Evolutionary conservation across 1,139 yeast species (phyloP), one percentile per base, ranked within the genome.

Genomic region (Debaryomycetaceae sp.): DNA sequence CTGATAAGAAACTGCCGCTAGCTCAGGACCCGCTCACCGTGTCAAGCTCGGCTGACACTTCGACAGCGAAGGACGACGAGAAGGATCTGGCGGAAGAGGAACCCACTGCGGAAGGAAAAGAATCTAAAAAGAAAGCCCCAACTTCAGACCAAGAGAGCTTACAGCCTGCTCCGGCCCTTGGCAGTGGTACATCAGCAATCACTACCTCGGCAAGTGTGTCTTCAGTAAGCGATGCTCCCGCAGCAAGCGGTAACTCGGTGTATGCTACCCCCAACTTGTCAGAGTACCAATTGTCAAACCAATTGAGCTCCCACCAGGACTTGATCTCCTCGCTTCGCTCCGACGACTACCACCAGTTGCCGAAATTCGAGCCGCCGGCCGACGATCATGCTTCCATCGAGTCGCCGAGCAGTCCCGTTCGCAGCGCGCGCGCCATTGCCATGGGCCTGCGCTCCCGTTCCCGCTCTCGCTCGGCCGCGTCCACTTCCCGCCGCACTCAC

Each of bases 211-310:
- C 14, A 14, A 18, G 20, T 10, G 8, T 6, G 6, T 6, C 20
- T 7, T 7, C 8, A 7, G 20, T 7, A 6, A 7, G 8, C 20
- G 20, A 10, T 7, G 20, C 6, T 6, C 20, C 20, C 6, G 6
- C 10, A 18, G 6, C 20, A 7, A n/a, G n/a, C n/a, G n/a, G n/a
- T n/a, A n/a, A n/a, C n/a, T 13, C 26, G 5, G 7, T 24, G 7
- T 62, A 58, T 40, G 59, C 68, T 10, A 61, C 65, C n/a, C 71
- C 71, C 12, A 63, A 65, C 39, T 51, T 65, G 29, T 62, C 69
- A 1, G 68, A 65, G 38, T 65, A 57, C 40, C 71, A 65, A 44
- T 48, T 65, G 37, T 62, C 56, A 15, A 46, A 65, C 37, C 58
- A 59, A 29, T 62, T 65, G 39, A 48, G 45, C 22, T 54, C 52